Evolutionary conservation across 164 flowering plant genomes (phyloP).

Genomic region (Vitis vinifera): ASM3070453v1 NC_081816.1:2342501-2343000

Average conservation of each 20-base stretch:
- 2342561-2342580: too few relatives aligned
- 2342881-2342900: not conserved
- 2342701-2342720: too few relatives aligned
- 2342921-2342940: conserved; percentile 6
- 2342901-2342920: conserved; percentile 18
- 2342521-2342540: not conserved
- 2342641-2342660: too few relatives aligned
- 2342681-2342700: too few relatives aligned
- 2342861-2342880: conserved; percentile 16
- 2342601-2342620: too few relatives aligned
- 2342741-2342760: too few relatives aligned
- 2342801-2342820: conserved; percentile 3
- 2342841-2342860: conserved; percentile 18
- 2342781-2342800: conserved; percentile 4
- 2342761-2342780: too few relatives aligned
- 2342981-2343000: conserved; percentile 9
- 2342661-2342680: too few relatives aligned
- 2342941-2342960: conserved; percentile 12
- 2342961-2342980: conserved; percentile 5
- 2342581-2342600: not conserved
- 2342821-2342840: conserved; percentile 14
- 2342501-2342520: not conserved
- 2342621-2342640: too few relatives aligned
- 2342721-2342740: too few relatives aligned
- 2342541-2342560: too few relatives aligned